These are phyloP conservation scores for Sarocladium oryzae DNA, from an alignment of 2,329 filamentous ascomycete species.

Conservation along the genomic window DNA sequence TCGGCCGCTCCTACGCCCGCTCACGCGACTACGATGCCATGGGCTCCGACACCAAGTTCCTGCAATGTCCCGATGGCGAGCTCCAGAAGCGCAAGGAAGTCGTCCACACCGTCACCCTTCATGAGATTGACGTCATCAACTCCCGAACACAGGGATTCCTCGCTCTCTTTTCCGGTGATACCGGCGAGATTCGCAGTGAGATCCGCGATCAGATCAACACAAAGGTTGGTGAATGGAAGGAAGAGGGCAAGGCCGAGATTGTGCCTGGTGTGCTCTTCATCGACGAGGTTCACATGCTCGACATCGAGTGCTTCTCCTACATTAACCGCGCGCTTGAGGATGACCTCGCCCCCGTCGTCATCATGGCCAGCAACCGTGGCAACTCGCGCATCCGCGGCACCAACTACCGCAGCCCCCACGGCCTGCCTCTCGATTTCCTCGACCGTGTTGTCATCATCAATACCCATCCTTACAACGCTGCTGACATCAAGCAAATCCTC, in stretches of 20 bases:
- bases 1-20: constrained; percentile 88
- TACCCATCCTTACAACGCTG: constrained; percentile 73
- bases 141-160: constrained; percentile 97
- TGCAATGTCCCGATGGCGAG: constrained; percentile 96
- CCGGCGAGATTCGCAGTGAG: constrained; percentile 94
- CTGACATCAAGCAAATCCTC: constrained; percentile 89
- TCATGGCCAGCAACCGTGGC: constrained; percentile 97
- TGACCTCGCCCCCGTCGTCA: constrained; percentile 91
- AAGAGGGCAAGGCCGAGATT: constrained; percentile 97
- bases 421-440: constrained; percentile 89
- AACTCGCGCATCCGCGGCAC: constrained; percentile 89
- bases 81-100: constrained; percentile 96
- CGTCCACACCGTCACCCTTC: constrained; percentile 90
- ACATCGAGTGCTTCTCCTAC: constrained; percentile 98
- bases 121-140: constrained; percentile 99
- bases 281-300: constrained; percentile 98
- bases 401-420: constrained; percentile 87
- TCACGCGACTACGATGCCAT: constrained; percentile 98
- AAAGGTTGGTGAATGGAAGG: constrained; percentile 98
- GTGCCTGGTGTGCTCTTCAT: constrained; percentile 97
- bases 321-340: constrained; percentile 95
- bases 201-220: constrained; percentile 98
- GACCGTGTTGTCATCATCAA: constrained; percentile 95
- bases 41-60: constrained; percentile 96
- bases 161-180: constrained; percentile 95